A percentile compares a stretch with the other conserved stretches of the same genome.
phyloP scores from a whole-genome alignment of 208 protist species.

The Eutreptiella sp. region DNA sequence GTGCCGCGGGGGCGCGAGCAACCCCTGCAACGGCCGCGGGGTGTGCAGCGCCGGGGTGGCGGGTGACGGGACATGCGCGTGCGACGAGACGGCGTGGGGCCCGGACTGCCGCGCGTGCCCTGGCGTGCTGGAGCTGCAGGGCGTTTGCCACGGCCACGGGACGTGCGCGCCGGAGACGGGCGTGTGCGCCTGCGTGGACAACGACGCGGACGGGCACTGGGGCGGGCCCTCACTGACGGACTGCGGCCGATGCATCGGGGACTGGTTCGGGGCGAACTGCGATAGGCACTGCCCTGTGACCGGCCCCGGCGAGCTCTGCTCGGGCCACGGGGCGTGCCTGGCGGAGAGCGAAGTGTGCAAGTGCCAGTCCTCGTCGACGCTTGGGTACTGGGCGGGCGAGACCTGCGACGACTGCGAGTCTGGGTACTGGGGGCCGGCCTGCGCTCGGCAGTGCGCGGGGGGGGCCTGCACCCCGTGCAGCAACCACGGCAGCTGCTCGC shows the following conservation, averaged over 20 bases:
- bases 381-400: conserved; percentile 18
- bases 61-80: conserved; percentile 10
- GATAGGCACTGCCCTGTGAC: not conserved
- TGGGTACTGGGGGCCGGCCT: not conserved
- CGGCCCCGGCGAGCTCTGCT: not conserved
- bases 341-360: not conserved
- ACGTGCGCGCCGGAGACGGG: conserved; percentile 2
- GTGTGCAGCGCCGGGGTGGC: conserved; percentile 8
- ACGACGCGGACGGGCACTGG: conserved; percentile 10
- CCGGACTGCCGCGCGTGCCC: conserved; percentile 5
- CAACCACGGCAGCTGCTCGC: conserved; percentile 20
- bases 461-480: conserved; percentile 24
- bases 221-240: not conserved
- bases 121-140: not conserved
- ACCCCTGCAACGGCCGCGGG: conserved; percentile 28
- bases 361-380: conserved; percentile 15
- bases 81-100: not conserved
- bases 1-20: conserved; percentile 16
- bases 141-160: not conserved
- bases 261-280: not conserved
- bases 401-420: conserved; percentile 8
- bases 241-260: not conserved
- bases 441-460: conserved; percentile 18
- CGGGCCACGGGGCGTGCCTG: conserved; percentile 21
- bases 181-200: not conserved